Evolutionary conservation across 129 eudicot species (phyloP).

Genomic region (Silybum marianum): DNA sequence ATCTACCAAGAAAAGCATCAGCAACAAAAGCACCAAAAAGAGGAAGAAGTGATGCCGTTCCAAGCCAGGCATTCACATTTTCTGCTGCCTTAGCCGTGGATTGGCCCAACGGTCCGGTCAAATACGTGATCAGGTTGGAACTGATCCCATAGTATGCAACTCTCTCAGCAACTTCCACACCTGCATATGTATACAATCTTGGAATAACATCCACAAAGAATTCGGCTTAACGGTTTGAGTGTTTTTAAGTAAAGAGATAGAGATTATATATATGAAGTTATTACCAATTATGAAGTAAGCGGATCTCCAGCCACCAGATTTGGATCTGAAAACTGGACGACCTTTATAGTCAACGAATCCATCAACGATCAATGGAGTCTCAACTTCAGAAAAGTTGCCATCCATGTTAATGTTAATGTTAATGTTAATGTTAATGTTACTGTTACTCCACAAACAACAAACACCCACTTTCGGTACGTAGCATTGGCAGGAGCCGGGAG

Average conservation of each 20-base stretch:
- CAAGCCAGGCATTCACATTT: conserved; percentile 60
- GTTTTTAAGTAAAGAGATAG: too few relatives aligned
- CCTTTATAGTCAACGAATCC: conserved; percentile 61
- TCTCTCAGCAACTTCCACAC: conserved; percentile 59
- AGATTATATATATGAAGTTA: conserved; percentile 13
- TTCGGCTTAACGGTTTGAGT: background rate
- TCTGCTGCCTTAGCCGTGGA: conserved; percentile 66
- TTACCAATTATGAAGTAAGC: conserved; percentile 56
- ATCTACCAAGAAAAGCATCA: conserved; percentile 71
- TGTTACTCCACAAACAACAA: conserved; percentile 8
- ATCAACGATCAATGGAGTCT: conserved; percentile 39
- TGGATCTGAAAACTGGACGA: conserved; percentile 55
- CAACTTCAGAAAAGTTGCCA: conserved; percentile 13
- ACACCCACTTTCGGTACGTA: background rate
- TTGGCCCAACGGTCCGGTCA: conserved; percentile 60
- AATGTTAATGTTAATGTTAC: background rate
- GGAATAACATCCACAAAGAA: background rate
- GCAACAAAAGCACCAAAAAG: conserved; percentile 61
- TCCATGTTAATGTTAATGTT: conserved; percentile 15
- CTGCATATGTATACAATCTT: conserved; percentile 17
- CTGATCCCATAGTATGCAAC: conserved; percentile 54
- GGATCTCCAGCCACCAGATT: conserved; percentile 72
- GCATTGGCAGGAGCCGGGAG: background rate
- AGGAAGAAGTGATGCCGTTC: conserved; percentile 51
- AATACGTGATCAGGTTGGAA: conserved; percentile 53